Evolutionary conservation across 2,329 filamentous ascomycete species (phyloP).

Genomic region (Penicillium expansum): DNA sequence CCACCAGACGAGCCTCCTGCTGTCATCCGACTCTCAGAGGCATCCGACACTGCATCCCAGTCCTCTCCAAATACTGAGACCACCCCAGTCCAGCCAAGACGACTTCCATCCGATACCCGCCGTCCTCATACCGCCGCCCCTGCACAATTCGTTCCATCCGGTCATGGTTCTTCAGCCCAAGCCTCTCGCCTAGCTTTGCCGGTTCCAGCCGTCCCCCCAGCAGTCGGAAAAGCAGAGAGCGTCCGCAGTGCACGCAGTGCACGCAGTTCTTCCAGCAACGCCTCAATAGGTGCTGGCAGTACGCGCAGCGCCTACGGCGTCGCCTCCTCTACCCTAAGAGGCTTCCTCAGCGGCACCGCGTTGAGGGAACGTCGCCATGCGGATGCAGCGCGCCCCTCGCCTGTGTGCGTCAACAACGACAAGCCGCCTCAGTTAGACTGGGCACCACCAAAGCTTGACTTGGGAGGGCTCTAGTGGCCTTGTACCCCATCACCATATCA

Average conservation of each 20-base stretch:
- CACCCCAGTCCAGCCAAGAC: slow-evolving; percentile 19
- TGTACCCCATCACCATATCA: neutral
- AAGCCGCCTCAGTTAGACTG: slow-evolving; percentile 38
- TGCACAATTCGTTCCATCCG: slow-evolving; percentile 20
- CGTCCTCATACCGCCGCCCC: slow-evolving; percentile 30
- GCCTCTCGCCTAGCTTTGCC: slow-evolving; percentile 29
- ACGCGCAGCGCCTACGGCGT: slow-evolving; percentile 35
- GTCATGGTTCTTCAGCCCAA: slow-evolving; percentile 24
- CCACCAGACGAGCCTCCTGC: slow-evolving; percentile 18
- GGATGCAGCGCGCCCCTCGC: slow-evolving; percentile 27
- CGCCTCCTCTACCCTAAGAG: slow-evolving; percentile 37
- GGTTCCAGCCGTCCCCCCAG: slow-evolving; percentile 30
- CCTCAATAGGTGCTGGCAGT: slow-evolving; percentile 37
- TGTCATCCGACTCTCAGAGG: slow-evolving; percentile 13
- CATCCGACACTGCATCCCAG: slow-evolving; percentile 16
- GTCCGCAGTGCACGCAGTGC: slow-evolving; percentile 39
- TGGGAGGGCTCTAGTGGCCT: slow-evolving; percentile 29
- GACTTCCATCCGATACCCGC: slow-evolving; percentile 18
- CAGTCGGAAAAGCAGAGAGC: slow-evolving; percentile 31
- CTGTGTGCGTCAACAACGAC: slow-evolving; percentile 33
- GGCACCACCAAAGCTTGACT: slow-evolving; percentile 38
- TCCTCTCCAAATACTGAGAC: slow-evolving; percentile 5
- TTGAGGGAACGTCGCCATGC: slow-evolving; percentile 30
- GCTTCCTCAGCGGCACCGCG: slow-evolving; percentile 33
- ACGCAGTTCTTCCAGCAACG: slow-evolving; percentile 35